A percentile compares a stretch with the other conserved stretches of the same genome.
phyloP scores from a whole-genome alignment of 306 rosid species.

The Calophaca sinica region DNA sequence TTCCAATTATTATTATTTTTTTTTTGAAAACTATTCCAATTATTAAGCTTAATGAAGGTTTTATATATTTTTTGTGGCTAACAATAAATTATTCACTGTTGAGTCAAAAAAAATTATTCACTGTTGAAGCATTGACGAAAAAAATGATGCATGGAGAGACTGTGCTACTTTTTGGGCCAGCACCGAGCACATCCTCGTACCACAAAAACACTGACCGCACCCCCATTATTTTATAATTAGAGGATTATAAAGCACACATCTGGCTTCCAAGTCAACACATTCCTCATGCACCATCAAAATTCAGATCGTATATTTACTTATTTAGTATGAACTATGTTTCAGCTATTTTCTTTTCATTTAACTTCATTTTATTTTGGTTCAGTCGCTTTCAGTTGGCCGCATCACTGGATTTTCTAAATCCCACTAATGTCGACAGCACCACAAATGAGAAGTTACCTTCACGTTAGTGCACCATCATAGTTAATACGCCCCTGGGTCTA shows the following conservation, averaged over 20 bases:
- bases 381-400: slow-evolving; percentile 55
- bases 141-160: neutral
- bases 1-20: no score
- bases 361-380: slow-evolving; percentile 15
- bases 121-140: neutral
- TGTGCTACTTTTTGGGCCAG: slow-evolving; percentile 8
- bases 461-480: slow-evolving; percentile 27
- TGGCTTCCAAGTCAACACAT: slow-evolving; percentile 24
- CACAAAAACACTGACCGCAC: neutral
- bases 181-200: slow-evolving; percentile 49
- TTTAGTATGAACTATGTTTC: slow-evolving; percentile 41
- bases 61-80: slow-evolving; percentile 15
- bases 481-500: neutral
- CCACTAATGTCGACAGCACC: slow-evolving; percentile 54
- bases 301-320: slow-evolving; percentile 13
- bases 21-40: neutral
- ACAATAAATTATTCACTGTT: neutral
- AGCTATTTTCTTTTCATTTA: neutral
- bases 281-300: neutral
- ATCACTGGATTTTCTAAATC: slow-evolving; percentile 56
- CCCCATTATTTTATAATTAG: neutral
- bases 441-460: slow-evolving; percentile 32
- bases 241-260: neutral
- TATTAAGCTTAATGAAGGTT: slow-evolving; percentile 13
- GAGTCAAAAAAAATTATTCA: neutral